A percentile compares a stretch with the other conserved stretches of the same genome.
phyloP scores from a whole-genome alignment of 2,329 filamentous ascomycete species.

The Monilinia fructigena region DNA sequence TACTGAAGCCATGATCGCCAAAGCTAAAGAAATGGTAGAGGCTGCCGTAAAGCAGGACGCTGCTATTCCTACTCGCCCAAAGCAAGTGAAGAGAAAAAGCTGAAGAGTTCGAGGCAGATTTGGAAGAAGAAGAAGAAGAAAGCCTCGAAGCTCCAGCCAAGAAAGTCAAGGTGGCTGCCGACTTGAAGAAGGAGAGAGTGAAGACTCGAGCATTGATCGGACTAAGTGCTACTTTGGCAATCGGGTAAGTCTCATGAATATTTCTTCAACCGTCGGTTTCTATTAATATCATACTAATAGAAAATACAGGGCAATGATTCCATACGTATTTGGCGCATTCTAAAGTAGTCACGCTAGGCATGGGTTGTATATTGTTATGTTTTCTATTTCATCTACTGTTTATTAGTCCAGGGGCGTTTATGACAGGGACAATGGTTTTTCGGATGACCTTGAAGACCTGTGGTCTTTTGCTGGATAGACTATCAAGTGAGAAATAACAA shows the following conservation, averaged over 20 bases:
- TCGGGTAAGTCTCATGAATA: constrained; percentile 68
- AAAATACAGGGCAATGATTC: constrained; percentile 38
- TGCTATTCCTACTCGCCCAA: constrained; percentile 53
- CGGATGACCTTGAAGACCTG: constrained; percentile 14
- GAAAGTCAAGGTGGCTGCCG: constrained; percentile 72
- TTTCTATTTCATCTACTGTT: constrained; percentile 22
- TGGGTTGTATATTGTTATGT: constrained; percentile 22
- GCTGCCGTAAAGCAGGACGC: constrained; percentile 52
- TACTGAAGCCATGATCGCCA: constrained; percentile 77
- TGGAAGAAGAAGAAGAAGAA: constrained; percentile 15
- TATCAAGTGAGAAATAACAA: constrained; percentile 26
- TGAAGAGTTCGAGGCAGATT: constrained; percentile 43
- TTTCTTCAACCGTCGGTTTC: not conserved
- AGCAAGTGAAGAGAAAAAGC: constrained; percentile 61
- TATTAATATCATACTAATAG: constrained; percentile 25
- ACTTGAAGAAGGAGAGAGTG: constrained; percentile 81
- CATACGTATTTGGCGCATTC: constrained; percentile 39
- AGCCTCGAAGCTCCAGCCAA: constrained; percentile 54
- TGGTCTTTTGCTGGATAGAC: constrained; percentile 33
- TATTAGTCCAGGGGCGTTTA: constrained; percentile 27
- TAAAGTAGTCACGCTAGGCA: constrained; percentile 24
- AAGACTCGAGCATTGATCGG: constrained; percentile 83
- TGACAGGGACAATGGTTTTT: constrained; percentile 23
- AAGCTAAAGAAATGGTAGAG: constrained; percentile 85
- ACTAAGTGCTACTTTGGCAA: constrained; percentile 78